Base-by-base conservation (phyloP, 2,329 filamentous ascomycete genomes). In the Claviceps arundinis region DNA sequence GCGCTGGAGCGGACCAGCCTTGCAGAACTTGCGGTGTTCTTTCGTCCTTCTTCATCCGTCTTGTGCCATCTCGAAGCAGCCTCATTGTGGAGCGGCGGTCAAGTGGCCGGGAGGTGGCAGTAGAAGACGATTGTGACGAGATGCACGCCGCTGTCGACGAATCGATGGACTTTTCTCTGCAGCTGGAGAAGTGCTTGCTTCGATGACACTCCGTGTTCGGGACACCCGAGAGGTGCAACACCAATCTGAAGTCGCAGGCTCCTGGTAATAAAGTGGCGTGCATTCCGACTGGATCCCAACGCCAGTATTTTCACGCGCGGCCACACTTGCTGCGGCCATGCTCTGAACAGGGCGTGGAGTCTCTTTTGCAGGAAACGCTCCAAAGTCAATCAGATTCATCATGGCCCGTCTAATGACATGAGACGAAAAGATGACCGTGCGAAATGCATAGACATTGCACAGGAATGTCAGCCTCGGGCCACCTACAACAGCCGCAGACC, bases 161-260 rank as follows among this genome's bases (percentile, higher is more conserved):
- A 17, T 46, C 7, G 43, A 46, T 22, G 43, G 43, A 30, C 41
- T 8, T 24, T 48, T 38, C 24, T 7, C 19, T 19, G 19, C 19
- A 38, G 47, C 19, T n/a, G 17, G 4, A 44, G 9, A 24, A 22
- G 17, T 38, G 30, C 26, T 17, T 38, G 30, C 26, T 17, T 48
- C n/a, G 22, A 51, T 51, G 49, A 46, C 49, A 30, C 19, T 11
- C 49, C 49, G 49, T 46, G 49, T 30, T 51, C 30, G 42, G 30
- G 41, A 51, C 49, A 51, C 49, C 34, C 34, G 19, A 19, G 42
- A 47, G 26, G 42, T 47, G 43, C 42, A 41, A 45, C 19, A 51
- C 16, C 41, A 17, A n/a, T 47, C 7, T 22, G 7, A 17, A 17
- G 13, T 22, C 16, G 34, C 4, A 13, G 16, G 41, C 37, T 16